Evolutionary conservation across 1,284 basidiomycete genomes (phyloP).

Genomic region (Puccinia brachypodii): DNA sequence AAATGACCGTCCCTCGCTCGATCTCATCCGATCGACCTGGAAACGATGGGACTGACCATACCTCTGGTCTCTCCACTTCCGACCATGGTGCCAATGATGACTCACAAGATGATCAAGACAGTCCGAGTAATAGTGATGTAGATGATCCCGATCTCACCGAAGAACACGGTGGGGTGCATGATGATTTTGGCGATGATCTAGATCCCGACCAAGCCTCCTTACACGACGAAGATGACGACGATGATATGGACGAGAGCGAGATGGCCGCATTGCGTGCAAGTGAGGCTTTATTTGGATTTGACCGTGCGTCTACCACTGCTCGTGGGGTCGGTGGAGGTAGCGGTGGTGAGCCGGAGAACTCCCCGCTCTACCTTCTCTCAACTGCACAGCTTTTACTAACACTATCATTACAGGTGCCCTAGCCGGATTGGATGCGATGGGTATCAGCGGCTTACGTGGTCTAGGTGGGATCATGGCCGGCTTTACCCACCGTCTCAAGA

Average conservation of each 20-base stretch:
- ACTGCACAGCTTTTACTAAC: slow-evolving; percentile 1
- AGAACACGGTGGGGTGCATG: slow-evolving; percentile 27
- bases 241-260: slow-evolving; percentile 48
- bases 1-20: slow-evolving; percentile 34
- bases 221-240: slow-evolving; percentile 47
- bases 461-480: slow-evolving; percentile 88
- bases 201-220: slow-evolving; percentile 46
- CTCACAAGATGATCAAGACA: slow-evolving; percentile 42
- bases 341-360: slow-evolving; percentile 47
- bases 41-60: slow-evolving; percentile 11
- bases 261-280: slow-evolving; percentile 43
- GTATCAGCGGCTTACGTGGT: slow-evolving; percentile 55
- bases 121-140: slow-evolving; percentile 23
- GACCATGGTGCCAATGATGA: slow-evolving; percentile 35
- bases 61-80: slow-evolving; percentile 13
- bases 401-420: slow-evolving; percentile 13
- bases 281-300: slow-evolving; percentile 47
- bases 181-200: slow-evolving; percentile 44
- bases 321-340: slow-evolving; percentile 27
- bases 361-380: slow-evolving; percentile 30
- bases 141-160: slow-evolving; percentile 40
- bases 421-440: slow-evolving; percentile 44
- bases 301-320: slow-evolving; percentile 45
- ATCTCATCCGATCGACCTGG: slow-evolving; percentile 29
- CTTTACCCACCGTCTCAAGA: slow-evolving; percentile 79